Evolutionary conservation across 148 eudicot species (phyloP), one percentile per base, ranked within the genome.

Genomic region (Camellia lanceoleosa): DNA sequence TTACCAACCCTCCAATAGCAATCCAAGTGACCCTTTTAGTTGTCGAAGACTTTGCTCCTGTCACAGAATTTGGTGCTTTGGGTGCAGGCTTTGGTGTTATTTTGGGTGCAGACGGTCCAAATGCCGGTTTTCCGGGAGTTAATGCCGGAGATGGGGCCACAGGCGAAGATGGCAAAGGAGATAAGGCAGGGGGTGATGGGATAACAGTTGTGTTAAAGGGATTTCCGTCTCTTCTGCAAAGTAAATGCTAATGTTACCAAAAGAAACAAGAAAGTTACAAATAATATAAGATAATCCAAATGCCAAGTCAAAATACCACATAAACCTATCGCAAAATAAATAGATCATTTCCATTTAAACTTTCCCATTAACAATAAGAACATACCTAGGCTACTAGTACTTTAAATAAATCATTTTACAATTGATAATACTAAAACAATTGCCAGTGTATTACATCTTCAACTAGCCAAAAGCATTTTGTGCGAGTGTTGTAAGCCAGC

Each of bases 191-290:
- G 51, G 97, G 87, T 55, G 97, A 82, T 75, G 99, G 88, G 54
- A 95, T 77, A 77, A 87, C 79, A 43, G 86, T 87, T 56, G 91
- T 93, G 86, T 95, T 93, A 72, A 95, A 95, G 20, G 97, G 99
- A 49, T 95, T 95, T 80, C 97, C 99, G 11, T 82, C 79, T 82
- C 88, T 85, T 76, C 99, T 95, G 94, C 83, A 86, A 18, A 76
- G 77, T 62, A 78, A 58, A 78, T 9, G 1, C 43, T 70, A 52
- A 75, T 59, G 63, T 72, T 75, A 73, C 4, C 49, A 81, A 71
- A 66, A 58, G 65, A 42, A 78, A 16, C 19, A 75, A 55, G 55
- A 65, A 56, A 60, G 11, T 19, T 73, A 55, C 38, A 42, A 47
- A 78, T 51, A 63, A 58, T 68, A 59, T 58, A 13, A 46, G 0